These are phyloP conservation scores for Penicillium digitatum DNA, from an alignment of 2,329 filamentous ascomycete genomes.

Conservation along the genomic window DNA sequence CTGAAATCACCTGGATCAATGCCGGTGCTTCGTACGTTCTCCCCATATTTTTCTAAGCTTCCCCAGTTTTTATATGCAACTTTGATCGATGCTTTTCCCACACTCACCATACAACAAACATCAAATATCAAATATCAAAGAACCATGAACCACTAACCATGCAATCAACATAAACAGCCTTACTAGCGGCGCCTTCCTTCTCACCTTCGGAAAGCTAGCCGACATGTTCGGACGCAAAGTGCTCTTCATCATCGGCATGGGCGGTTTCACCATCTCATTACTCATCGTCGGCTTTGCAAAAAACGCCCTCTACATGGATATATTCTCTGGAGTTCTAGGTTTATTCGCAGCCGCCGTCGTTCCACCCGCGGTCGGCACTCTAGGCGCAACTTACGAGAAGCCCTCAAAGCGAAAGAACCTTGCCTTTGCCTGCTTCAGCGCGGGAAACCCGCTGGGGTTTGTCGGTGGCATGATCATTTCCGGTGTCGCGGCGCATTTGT, in stretches of 20 bases:
- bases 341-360: constrained; percentile 62
- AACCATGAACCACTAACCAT: constrained; percentile 11
- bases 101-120: not conserved
- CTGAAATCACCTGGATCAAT: constrained; percentile 65
- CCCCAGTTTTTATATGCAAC: not conserved
- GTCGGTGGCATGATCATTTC: constrained; percentile 58
- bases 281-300: constrained; percentile 59
- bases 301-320: constrained; percentile 56
- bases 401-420: constrained; percentile 61
- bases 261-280: constrained; percentile 55
- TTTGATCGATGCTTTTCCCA: too few species aligned
- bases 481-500: constrained; percentile 58
- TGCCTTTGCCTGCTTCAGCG: constrained; percentile 61
- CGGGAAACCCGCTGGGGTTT: constrained; percentile 56
- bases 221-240: constrained; percentile 63
- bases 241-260: constrained; percentile 59
- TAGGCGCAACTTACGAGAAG: constrained; percentile 61
- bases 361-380: constrained; percentile 60
- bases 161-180: constrained; percentile 40
- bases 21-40: constrained; percentile 54
- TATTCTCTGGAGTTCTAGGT: constrained; percentile 62
- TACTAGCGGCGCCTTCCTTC: constrained; percentile 60
- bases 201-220: constrained; percentile 63
- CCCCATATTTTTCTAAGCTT: not conserved
- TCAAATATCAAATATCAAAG: not conserved